Percentiles rank a stretch among this genome's conserved stretches.
These are phyloP conservation scores for Gossypium sturtianum DNA, from an alignment of 345 rosid genomes.

Conservation along the genomic window DNA sequence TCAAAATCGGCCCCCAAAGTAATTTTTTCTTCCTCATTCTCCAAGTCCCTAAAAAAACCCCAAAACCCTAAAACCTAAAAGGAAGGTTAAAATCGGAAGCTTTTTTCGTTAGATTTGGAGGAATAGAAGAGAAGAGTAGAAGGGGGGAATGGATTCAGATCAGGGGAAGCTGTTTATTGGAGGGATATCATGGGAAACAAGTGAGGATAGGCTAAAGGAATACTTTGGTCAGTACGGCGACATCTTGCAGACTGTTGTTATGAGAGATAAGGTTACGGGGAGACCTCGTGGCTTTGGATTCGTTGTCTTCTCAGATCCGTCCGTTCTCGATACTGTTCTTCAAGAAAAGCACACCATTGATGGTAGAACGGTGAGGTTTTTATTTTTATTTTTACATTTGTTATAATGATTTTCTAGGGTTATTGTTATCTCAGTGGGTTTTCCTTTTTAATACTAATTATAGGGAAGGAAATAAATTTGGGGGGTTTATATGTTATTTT, in stretches of 20 bases:
- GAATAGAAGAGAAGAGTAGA: neutral
- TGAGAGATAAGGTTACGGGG: slow-evolving; percentile 69
- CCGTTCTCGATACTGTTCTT: neutral
- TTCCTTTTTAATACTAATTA: neutral
- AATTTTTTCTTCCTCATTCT: slow-evolving; percentile 1
- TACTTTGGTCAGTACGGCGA: slow-evolving; percentile 69
- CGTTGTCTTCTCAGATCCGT: slow-evolving; percentile 62
- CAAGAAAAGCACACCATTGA: slow-evolving; percentile 42
- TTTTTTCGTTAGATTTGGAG: slow-evolving; percentile 19
- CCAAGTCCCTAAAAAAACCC: slow-evolving; percentile 5
- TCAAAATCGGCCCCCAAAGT: slow-evolving; percentile 3
- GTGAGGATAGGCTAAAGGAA: slow-evolving; percentile 60
- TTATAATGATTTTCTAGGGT: neutral
- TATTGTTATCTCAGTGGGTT: neutral
- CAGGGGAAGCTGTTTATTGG: slow-evolving; percentile 88
- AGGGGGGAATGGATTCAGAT: slow-evolving; percentile 65
- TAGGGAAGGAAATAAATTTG: neutral
- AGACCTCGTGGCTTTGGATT: slow-evolving; percentile 86
- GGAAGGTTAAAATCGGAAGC: neutral
- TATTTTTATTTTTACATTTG: neutral
- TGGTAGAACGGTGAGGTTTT: slow-evolving; percentile 59
- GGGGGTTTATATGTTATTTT: neutral
- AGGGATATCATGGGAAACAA: slow-evolving; percentile 93
- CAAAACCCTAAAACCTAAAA: neutral
- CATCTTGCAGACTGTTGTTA: slow-evolving; percentile 57